These are phyloP conservation scores for Chondrus crispus DNA, from an alignment of 23 red algal genomes.

Conservation along the genomic window DNA sequence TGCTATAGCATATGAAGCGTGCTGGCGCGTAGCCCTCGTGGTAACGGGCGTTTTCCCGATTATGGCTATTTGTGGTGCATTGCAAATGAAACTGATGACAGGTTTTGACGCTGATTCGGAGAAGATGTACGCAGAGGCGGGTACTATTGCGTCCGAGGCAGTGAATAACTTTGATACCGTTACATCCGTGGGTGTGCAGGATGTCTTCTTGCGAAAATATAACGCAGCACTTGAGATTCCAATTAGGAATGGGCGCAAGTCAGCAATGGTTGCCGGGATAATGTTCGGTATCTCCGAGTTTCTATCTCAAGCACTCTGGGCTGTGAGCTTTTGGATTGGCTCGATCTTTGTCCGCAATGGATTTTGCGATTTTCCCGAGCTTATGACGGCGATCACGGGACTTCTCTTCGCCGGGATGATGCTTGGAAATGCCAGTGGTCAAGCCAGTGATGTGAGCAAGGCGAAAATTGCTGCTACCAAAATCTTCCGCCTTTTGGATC, in stretches of 20 bases:
- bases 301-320: constrained; percentile 64
- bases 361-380: constrained; percentile 39
- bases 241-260: constrained; percentile 31
- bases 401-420: constrained; percentile 86
- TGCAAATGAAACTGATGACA: constrained; percentile 91
- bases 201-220: constrained; percentile 69
- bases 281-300: constrained; percentile 74
- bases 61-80: constrained; percentile 56
- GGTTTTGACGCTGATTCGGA: constrained; percentile 75
- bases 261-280: constrained; percentile 60
- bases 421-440: constrained; percentile 78
- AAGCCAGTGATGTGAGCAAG: constrained; percentile 73
- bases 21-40: constrained; percentile 77
- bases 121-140: constrained; percentile 52
- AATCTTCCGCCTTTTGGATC: constrained; percentile 86
- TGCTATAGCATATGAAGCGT: constrained; percentile 66
- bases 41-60: constrained; percentile 76
- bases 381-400: constrained; percentile 68
- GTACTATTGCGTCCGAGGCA: constrained; percentile 74
- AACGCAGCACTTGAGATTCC: constrained; percentile 50
- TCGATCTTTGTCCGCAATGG: constrained; percentile 57
- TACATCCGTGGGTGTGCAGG: constrained; percentile 67
- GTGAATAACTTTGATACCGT: constrained; percentile 86
- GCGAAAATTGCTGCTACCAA: constrained; percentile 76
- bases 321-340: constrained; percentile 85